Evolutionary conservation across 106 monocot genomes (phyloP), one percentile per base, ranked within the genome.

Genomic region (Dendrobium catenatum): DNA sequence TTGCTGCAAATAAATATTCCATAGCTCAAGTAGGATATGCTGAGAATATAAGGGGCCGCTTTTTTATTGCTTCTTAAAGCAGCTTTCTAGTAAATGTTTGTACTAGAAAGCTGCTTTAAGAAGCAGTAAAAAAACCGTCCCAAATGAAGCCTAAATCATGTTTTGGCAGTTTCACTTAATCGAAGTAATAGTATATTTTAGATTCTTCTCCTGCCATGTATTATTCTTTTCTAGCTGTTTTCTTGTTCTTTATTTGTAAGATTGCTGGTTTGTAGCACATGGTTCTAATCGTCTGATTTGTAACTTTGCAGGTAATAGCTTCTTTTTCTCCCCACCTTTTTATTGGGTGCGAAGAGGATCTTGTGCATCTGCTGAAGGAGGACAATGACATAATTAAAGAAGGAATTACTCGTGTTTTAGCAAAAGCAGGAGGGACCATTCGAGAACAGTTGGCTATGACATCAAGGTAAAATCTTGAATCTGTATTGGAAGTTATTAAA

Each of bases 401-500:
- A 89, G 95, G 99, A 49, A 87, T 90, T 77, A 86, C 95, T 75
- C 99, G 93, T 91, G 85, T 99, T 82, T 86, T 99, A 75, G 88
- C 99, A 27, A 95, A 91, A 68, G 95, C 93, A 86, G 99, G 99
- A 48, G 99, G 95, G 26, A 85, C 81, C 54, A 99, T 99, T 77
- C 83, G 99, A 72, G 95, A 99, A 80, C 87, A 95, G 73, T 80
- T 95, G 82, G 79, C 89, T 20, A 83, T 41, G 42, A 84, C 90
- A 73, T 90, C 95, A 87, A 95, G 93, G 99, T 99, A 18, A 74
- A 66, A 70, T 18, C 16, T 6, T 74, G 42, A 42, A 70, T 70
- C 37, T 37, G 51, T 51, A 15, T 31, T 31, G 24, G 10, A 79
- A 59, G 49, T 17, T 75, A 73, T 43, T 15, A 61, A 43, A 68